phyloP scores from a whole-genome alignment of 2,329 filamentous ascomycete species.

The Phaeoacremonium minimum region DNA sequence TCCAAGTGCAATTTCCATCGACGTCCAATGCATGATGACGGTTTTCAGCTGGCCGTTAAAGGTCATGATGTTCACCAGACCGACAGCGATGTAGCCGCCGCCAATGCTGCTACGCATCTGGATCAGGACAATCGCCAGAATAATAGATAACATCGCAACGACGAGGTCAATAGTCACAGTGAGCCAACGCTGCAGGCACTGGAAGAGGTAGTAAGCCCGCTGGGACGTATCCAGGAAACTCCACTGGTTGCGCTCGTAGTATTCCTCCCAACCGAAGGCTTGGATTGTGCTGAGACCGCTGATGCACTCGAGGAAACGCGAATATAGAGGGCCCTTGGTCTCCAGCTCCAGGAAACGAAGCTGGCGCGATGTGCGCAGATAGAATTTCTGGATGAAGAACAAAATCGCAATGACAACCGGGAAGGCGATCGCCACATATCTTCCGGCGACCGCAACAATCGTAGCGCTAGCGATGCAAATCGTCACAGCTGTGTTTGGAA shows the following conservation, averaged over 20 bases:
- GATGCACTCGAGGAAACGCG: constrained; percentile 41
- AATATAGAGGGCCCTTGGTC: constrained; percentile 43
- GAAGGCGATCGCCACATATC: constrained; percentile 35
- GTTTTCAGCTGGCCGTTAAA: too few species aligned
- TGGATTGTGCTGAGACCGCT: constrained; percentile 44
- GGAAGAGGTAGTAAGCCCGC: constrained; percentile 52
- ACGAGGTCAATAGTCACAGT: too few species aligned
- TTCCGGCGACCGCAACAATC: constrained; percentile 36
- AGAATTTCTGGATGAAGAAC: constrained; percentile 42
- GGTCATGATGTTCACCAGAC: too few species aligned
- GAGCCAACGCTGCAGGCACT: constrained; percentile 54
- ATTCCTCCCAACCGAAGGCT: constrained; percentile 48
- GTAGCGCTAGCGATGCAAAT: constrained; percentile 30
- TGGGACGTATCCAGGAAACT: constrained; percentile 48
- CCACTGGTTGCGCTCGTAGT: constrained; percentile 37
- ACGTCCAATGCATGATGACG: too few species aligned
- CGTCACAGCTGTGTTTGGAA: too few species aligned
- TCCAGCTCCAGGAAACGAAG: constrained; percentile 49
- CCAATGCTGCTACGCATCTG: too few species aligned
- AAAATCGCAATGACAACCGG: constrained; percentile 33
- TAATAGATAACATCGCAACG: too few species aligned
- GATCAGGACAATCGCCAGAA: too few species aligned
- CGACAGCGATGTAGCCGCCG: too few species aligned
- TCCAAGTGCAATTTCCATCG: too few species aligned
- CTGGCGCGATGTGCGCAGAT: constrained; percentile 47